Base-by-base conservation (phyloP, 108 stramenopile species). In the Cyclotella cryptica region DNA sequence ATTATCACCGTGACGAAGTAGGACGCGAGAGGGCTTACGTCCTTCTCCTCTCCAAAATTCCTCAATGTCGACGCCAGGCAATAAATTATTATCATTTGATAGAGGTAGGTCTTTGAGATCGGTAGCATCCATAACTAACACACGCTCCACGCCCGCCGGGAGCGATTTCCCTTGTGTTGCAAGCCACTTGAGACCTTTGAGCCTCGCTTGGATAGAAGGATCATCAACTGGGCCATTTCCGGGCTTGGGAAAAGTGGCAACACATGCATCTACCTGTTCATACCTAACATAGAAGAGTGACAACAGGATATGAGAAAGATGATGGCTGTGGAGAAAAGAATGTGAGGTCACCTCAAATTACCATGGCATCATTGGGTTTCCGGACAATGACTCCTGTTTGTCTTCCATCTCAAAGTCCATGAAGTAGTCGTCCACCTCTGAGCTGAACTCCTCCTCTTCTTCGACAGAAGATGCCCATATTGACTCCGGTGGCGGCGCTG, bases 81-180 rank as follows among this genome's bases (percentile, higher is more conserved):
- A 87, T 13, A 88, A 54, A 58, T 89, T 80, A 69, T 90, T 82
- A 42, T 90, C 84, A 63, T 92, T 93, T 14, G 75, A 69, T 22
- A 93, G 27, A 3, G 95, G 95, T 6, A 96, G 81, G 43, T 91
- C 88, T 44, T 83, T 66, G 26, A 96, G 58, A 67, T 96, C 95
- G 18, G 92, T 96, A 2, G 92, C 95, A 81, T 96, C 95, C 87
- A 96, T 83, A 12, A 96, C 95, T 24, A 96, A 71, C 63, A 96
- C 84, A 10, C 92, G 77, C 80, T 96, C 95, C 35, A 96, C 95
- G 28, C 83, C 87, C 0, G 89, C 79, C 0, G 91, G 92, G 6
- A 96, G 78, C 18, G 72, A 72, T 35, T 68, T 78, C 9, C 95
- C 95, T 18, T 89, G 75, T n/a, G 89, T 87, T 43, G 92, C 84